Evolutionary conservation across 805 yeast species (phyloP), one percentile per base, ranked within the genome.

Genomic region (Metschnikowia cubensis): DNA sequence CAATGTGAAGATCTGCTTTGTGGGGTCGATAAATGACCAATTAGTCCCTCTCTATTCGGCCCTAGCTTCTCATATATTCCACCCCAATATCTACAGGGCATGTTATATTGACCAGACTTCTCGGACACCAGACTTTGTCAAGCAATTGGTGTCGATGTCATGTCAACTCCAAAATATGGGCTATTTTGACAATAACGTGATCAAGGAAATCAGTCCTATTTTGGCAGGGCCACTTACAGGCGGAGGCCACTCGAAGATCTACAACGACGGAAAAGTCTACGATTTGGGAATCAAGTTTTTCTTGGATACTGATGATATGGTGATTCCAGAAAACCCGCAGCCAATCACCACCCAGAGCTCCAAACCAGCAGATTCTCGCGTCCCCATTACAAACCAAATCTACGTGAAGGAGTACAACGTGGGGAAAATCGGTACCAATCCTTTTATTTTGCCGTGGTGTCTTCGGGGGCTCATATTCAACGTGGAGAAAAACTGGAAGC

Each of bases 1-100:
- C 52, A 87, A 91, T 53, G 89, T 85, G 35, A 91, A 90, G 61
- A 62, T 92, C 5, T 80, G 89, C 8, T 85, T 86, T 60, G 84
- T 91, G 29, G 98, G 97, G 0, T 88, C 96, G 0, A 82, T 90
- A 25, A 89, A 94, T 64, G 99, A 94, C 67, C 99, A 90, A 67
- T 67, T 94, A 59, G 97, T 92, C 2, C 99, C 99, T 3, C 67
- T 92, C 13, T 92, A 91, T 62, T 90, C 97, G 0, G 84, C 97
- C 0, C 76, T 85, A 10, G 90, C 96, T 41, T 74, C 84, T 1
- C 95, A 90, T 66, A 77, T 87, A 1, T 78, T 79, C 56, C 99
- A 92, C 70, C 98, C 99, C 3, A 88, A 90, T 65, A 82, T 92
- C 14, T 91, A 82, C 61, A 75, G 96, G 47, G 95, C 96, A 0